Evolutionary conservation across 192 early-diverging fungal species (phyloP).

Genomic region (Podochytrium sp.): DNA sequence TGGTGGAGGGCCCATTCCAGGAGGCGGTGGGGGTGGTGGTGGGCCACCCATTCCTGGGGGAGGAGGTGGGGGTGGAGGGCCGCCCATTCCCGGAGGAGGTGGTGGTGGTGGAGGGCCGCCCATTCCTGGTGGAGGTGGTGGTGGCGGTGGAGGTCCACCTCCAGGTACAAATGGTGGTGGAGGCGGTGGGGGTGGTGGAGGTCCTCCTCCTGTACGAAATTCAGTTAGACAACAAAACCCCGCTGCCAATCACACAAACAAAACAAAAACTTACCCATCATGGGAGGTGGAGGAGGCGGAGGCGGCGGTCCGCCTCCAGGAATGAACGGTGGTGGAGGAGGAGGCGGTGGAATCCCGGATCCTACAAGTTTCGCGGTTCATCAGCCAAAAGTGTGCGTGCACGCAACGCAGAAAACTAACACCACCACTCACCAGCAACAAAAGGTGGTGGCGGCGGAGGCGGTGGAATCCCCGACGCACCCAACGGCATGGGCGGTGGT

Average conservation of each 20-base stretch:
- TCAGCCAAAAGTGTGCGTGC: too few relatives aligned
- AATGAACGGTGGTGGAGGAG: slow-evolving; percentile 26
- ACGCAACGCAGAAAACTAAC: neutral
- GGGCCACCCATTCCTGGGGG: slow-evolving; percentile 25
- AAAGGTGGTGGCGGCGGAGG: slow-evolving; percentile 36
- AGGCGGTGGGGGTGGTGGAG: slow-evolving; percentile 9
- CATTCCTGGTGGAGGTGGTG: slow-evolving; percentile 43
- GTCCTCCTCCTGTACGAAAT: slow-evolving; percentile 2
- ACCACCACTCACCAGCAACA: neutral
- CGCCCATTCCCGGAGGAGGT: slow-evolving; percentile 15
- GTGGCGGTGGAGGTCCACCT: slow-evolving; percentile 41
- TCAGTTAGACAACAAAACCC: slow-evolving; percentile 17
- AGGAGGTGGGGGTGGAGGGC: slow-evolving; percentile 34
- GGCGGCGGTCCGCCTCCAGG: slow-evolving; percentile 23
- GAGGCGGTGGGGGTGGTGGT: slow-evolving; percentile 37
- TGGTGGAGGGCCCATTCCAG: slow-evolving; percentile 24
- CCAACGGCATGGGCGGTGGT: slow-evolving; percentile 26
- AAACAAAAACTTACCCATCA: slow-evolving; percentile 6
- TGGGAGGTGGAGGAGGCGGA: slow-evolving; percentile 8
- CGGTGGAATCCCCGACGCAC: slow-evolving; percentile 16
- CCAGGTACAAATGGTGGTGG: slow-evolving; percentile 18
- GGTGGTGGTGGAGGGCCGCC: slow-evolving; percentile 44
- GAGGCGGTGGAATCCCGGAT: slow-evolving; percentile 29
- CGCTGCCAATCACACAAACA: slow-evolving; percentile 1
- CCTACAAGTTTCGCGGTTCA: neutral